These are phyloP conservation scores for Collariella sp. DNA, from an alignment of 495 filamentous ascomycete species.

Conservation along the genomic window DNA sequence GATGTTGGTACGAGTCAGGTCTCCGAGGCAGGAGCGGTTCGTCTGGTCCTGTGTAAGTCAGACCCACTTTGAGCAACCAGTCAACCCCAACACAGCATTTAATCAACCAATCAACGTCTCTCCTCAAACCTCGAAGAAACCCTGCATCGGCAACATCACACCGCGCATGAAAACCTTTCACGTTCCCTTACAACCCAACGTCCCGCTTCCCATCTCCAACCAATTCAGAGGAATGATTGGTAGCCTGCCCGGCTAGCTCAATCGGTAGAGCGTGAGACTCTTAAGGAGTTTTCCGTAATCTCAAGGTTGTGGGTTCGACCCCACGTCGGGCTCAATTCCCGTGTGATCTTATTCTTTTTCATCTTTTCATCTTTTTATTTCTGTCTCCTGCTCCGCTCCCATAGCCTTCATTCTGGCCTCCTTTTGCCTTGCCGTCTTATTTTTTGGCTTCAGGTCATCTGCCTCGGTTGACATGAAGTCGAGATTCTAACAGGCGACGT, in stretches of 20 bases:
- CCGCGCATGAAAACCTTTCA: neutral
- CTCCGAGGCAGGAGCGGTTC: too few species aligned
- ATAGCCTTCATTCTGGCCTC: neutral
- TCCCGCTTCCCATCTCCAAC: neutral
- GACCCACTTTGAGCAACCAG: too few species aligned
- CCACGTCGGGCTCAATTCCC: slow-evolving; percentile 18
- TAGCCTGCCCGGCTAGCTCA: slow-evolving; percentile 53
- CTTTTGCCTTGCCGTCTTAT: neutral
- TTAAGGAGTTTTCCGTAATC: slow-evolving; percentile 34
- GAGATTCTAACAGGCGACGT: too few species aligned
- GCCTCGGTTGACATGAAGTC: too few species aligned
- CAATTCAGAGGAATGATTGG: slow-evolving; percentile 10
- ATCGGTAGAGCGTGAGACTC: slow-evolving; percentile 79
- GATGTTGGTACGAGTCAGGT: too few species aligned
- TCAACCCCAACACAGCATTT: too few species aligned
- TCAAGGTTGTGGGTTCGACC: slow-evolving; percentile 6
- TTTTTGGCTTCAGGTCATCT: too few species aligned
- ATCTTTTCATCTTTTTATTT: neutral
- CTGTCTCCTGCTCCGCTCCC: neutral
- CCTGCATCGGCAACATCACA: too few species aligned
- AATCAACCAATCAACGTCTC: neutral
- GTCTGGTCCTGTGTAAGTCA: too few species aligned
- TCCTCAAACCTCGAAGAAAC: neutral
- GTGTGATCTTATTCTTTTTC: slow-evolving; percentile 3
- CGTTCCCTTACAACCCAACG: neutral